These are phyloP conservation scores for Saccharomycopsis sp. DNA, from an alignment of 805 yeast species.

Conservation along the genomic window DNA sequence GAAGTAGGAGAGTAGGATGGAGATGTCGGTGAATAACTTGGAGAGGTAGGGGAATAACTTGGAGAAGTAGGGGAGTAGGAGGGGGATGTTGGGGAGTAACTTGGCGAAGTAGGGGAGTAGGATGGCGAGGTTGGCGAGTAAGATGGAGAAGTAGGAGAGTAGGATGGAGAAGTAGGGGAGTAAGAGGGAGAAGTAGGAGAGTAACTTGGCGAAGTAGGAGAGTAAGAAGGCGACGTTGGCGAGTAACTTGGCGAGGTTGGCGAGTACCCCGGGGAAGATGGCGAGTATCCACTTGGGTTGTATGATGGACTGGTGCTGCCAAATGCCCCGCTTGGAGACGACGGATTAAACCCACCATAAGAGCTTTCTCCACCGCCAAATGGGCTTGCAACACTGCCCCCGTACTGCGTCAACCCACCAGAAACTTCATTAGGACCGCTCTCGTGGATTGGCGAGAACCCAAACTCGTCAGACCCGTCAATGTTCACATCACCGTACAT, in stretches of 20 bases:
- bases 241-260: slow-evolving; percentile 49
- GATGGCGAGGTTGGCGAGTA: slow-evolving; percentile 64
- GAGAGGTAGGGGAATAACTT: slow-evolving; percentile 57
- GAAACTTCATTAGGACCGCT: slow-evolving; percentile 79
- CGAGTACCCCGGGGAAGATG: slow-evolving; percentile 40
- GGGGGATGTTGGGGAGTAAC: slow-evolving; percentile 70
- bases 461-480: slow-evolving; percentile 60
- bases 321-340: slow-evolving; percentile 47
- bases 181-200: slow-evolving; percentile 59
- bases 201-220: slow-evolving; percentile 69
- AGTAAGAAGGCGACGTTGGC: slow-evolving; percentile 43
- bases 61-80: slow-evolving; percentile 51
- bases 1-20: slow-evolving; percentile 72
- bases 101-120: slow-evolving; percentile 73
- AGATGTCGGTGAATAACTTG: slow-evolving; percentile 67
- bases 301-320: slow-evolving; percentile 32
- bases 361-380: slow-evolving; percentile 36
- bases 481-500: slow-evolving; percentile 50
- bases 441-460: slow-evolving; percentile 88
- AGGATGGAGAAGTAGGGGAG: slow-evolving; percentile 68
- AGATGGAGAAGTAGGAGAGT: slow-evolving; percentile 60
- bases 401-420: slow-evolving; percentile 56
- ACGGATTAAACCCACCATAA: slow-evolving; percentile 33
- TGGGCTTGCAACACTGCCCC: slow-evolving; percentile 39
- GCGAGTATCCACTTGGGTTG: slow-evolving; percentile 33